Percentiles rank a stretch among this genome's conserved stretches.
Conservation (phyloP, 176 grass and related monocot species). For the Oryza glaberrima region DNA sequence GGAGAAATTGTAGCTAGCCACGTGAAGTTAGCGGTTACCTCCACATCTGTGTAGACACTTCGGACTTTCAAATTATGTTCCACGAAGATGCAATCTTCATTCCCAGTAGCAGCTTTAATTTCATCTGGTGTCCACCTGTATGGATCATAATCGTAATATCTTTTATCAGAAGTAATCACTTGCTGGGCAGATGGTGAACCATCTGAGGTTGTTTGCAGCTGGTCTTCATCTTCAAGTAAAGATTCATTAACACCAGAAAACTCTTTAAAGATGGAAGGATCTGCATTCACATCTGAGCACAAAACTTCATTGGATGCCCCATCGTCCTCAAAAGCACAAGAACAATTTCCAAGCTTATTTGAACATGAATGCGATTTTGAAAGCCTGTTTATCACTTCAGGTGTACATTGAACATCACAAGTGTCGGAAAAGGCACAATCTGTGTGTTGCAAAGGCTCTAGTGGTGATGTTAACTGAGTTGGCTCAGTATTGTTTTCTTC, state of each 20-base stretch:
- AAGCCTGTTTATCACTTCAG: constrained; percentile 38
- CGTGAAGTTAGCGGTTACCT: constrained; percentile 56
- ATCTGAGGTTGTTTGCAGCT: constrained; percentile 30
- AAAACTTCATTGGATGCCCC: constrained; percentile 32
- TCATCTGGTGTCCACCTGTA: constrained; percentile 79
- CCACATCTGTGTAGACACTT: constrained; percentile 87
- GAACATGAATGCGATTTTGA: constrained; percentile 12
- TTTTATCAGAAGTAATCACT: constrained; percentile 34
- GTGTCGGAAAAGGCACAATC: constrained; percentile 38
- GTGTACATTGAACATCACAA: constrained; percentile 32
- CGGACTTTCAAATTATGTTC: constrained; percentile 88
- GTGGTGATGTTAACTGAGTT: constrained; percentile 24
- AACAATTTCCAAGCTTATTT: constrained; percentile 29
- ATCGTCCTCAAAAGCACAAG: constrained; percentile 33
- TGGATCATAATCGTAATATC: constrained; percentile 55
- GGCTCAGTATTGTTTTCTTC: constrained; percentile 31
- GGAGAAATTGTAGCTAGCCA: constrained; percentile 28
- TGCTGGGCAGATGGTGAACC: constrained; percentile 30
- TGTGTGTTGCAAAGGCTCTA: constrained; percentile 21
- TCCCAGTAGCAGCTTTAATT: constrained; percentile 79
- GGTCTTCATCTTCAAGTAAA: constrained; percentile 37
- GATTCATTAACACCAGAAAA: constrained; percentile 51
- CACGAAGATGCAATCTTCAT: constrained; percentile 66
- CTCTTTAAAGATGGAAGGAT: constrained; percentile 68
- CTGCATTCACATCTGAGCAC: constrained; percentile 55